Percentiles rank a stretch among this genome's conserved stretches.
Evolutionary conservation across 495 filamentous ascomycete genomes (phyloP).

Genomic region (Penicillium nucicola): DNA sequence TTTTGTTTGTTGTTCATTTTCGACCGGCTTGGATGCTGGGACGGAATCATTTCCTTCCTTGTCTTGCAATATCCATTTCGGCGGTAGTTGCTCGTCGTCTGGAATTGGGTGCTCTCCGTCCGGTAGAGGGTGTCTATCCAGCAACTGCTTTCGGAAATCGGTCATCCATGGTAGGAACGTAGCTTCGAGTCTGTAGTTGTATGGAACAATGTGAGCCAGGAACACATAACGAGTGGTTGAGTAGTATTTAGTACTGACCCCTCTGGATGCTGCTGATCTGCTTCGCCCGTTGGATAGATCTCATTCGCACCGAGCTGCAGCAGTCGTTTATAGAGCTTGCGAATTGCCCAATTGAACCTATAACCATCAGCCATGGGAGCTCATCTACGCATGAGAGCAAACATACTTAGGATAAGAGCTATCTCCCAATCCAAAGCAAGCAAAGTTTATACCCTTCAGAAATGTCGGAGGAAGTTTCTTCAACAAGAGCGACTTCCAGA

Average conservation of each 20-base stretch:
- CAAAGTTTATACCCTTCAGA: constrained; percentile 64
- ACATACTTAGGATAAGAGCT: constrained; percentile 85
- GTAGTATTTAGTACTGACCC: constrained; percentile 54
- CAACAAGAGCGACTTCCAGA: constrained; percentile 82
- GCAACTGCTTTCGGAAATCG: constrained; percentile 59
- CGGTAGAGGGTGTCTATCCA: constrained; percentile 67
- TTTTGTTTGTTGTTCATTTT: not conserved
- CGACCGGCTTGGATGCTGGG: not conserved
- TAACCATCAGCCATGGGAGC: constrained; percentile 9
- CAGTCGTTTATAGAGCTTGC: constrained; percentile 83
- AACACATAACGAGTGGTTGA: not conserved
- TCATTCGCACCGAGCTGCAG: constrained; percentile 81
- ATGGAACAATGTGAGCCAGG: not conserved
- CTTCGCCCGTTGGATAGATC: constrained; percentile 74
- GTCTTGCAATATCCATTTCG: constrained; percentile 70
- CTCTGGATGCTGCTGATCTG: constrained; percentile 89
- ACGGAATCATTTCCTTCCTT: constrained; percentile 10
- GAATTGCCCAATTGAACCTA: constrained; percentile 89
- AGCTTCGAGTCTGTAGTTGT: constrained; percentile 64
- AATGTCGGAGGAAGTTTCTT: constrained; percentile 71
- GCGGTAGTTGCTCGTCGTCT: constrained; percentile 69
- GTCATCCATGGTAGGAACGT: constrained; percentile 75
- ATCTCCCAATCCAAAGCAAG: constrained; percentile 89
- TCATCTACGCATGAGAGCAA: not conserved
- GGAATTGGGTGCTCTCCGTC: constrained; percentile 65